Conservation (phyloP, 2,329 filamentous ascomycete species). For the Corinectria fuckeliana region DNA sequence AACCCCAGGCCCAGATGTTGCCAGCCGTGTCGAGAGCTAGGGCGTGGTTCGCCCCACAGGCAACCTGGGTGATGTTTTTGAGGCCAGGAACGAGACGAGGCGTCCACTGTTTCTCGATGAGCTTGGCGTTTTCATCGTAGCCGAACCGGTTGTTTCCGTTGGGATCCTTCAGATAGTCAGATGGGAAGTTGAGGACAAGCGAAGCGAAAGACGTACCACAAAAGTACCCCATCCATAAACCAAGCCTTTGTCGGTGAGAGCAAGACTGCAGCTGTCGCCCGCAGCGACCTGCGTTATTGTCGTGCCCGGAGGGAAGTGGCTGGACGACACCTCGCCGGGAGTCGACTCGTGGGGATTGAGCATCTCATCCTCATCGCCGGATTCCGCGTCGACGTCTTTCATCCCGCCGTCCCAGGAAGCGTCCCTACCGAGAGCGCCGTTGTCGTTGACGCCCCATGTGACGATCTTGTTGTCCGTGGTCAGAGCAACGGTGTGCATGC, state of each 20-base stretch:
- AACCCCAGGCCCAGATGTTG: constrained; percentile 30
- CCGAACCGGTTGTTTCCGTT: constrained; percentile 57
- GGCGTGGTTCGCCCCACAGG: constrained; percentile 69
- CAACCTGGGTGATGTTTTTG: constrained; percentile 64
- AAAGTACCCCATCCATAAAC: constrained; percentile 84
- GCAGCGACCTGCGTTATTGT: constrained; percentile 64
- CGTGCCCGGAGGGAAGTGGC: constrained; percentile 61
- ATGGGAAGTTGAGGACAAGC: too few species aligned
- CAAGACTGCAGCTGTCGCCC: constrained; percentile 73
- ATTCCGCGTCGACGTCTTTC: constrained; percentile 55
- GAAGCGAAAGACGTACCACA: constrained; percentile 52
- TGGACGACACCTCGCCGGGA: constrained; percentile 62
- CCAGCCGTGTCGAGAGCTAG: constrained; percentile 66
- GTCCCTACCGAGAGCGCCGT: constrained; percentile 75
- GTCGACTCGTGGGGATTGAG: constrained; percentile 63
- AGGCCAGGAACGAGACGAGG: constrained; percentile 53
- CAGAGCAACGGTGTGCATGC: constrained; percentile 77
- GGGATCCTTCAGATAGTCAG: constrained; percentile 22
- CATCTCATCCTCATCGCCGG: constrained; percentile 44
- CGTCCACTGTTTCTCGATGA: constrained; percentile 44
- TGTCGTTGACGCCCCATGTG: constrained; percentile 85
- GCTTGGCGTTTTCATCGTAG: constrained; percentile 47
- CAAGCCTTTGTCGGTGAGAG: constrained; percentile 69
- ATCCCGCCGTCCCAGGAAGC: constrained; percentile 66
- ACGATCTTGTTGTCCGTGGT: constrained; percentile 78